Percentiles rank a stretch among this genome's conserved stretches.
Conservation (phyloP, 2,329 filamentous ascomycete genomes). For the Hypoxylon sp. region DNA sequence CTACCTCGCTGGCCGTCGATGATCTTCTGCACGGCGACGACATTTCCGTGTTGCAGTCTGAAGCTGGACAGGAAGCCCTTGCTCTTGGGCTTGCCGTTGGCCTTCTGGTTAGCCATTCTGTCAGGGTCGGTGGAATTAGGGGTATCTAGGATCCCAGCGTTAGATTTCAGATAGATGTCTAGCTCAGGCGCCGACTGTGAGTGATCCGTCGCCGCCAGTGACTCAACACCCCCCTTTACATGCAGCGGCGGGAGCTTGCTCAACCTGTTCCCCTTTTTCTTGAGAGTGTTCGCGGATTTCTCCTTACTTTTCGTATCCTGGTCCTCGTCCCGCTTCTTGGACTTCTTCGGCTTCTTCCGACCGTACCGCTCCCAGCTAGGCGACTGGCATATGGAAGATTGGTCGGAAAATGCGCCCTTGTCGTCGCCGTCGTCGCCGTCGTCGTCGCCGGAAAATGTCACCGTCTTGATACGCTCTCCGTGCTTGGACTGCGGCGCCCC, state of each 20-base stretch:
- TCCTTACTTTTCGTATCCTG: constrained; percentile 51
- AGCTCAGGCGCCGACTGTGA: constrained; percentile 42
- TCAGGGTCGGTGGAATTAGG: constrained; percentile 21
- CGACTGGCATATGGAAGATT: constrained; percentile 65
- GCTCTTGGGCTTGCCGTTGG: constrained; percentile 41
- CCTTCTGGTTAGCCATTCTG: constrained; percentile 32
- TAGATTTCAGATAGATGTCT: constrained; percentile 31
- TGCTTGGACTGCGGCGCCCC: constrained; percentile 33
- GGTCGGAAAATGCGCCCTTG: constrained; percentile 50
- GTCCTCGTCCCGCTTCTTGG: constrained; percentile 51
- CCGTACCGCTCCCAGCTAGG: constrained; percentile 68
- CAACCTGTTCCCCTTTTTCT: constrained; percentile 49
- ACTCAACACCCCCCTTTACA: constrained; percentile 34
- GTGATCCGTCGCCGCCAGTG: constrained; percentile 40
- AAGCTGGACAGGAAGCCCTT: constrained; percentile 44
- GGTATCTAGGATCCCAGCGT: constrained; percentile 29
- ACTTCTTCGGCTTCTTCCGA: constrained; percentile 60
- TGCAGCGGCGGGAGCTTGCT: constrained; percentile 48
- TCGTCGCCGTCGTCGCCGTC: constrained; percentile 36
- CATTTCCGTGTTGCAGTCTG: constrained; percentile 41
- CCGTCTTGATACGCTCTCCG: constrained; percentile 49
- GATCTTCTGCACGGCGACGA: constrained; percentile 39
- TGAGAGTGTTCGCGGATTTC: constrained; percentile 49
- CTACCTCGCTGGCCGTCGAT: constrained; percentile 31
- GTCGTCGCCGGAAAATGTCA: constrained; percentile 49